phyloP scores from a whole-genome alignment of 2,329 filamentous ascomycete genomes.

The Furcasterigmium sp. region DNA sequence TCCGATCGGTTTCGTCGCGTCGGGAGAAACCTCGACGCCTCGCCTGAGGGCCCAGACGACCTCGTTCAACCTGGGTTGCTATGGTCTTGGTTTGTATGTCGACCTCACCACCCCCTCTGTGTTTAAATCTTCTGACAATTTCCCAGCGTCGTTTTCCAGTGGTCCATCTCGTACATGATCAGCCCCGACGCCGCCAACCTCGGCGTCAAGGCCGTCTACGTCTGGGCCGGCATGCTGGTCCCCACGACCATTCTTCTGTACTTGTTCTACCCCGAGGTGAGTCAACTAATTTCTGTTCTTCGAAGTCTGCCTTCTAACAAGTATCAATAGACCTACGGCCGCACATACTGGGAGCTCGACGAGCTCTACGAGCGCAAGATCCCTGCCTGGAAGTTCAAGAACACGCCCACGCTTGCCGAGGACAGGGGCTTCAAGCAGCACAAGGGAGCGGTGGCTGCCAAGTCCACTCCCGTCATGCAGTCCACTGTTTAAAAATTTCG shows the following conservation, averaged over 20 bases:
- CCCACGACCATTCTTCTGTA: constrained; percentile 24
- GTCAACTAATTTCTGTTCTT: background rate
- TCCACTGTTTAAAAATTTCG: background rate
- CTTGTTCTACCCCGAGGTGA: constrained; percentile 28
- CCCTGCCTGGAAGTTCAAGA: constrained; percentile 17
- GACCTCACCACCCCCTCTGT: background rate
- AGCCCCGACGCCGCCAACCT: constrained; percentile 21
- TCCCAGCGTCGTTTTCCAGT: constrained; percentile 2
- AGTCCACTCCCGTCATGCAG: background rate
- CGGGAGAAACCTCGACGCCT: background rate
- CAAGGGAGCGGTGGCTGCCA: background rate
- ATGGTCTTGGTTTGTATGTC: background rate
- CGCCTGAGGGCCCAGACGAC: background rate
- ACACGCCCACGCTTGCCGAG: constrained; percentile 7
- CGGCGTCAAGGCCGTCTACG: constrained; percentile 31
- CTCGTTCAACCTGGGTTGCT: background rate
- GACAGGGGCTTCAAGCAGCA: background rate
- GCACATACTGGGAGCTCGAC: constrained; percentile 19
- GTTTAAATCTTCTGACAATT: background rate
- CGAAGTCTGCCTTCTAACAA: background rate
- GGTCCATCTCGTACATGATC: constrained; percentile 15
- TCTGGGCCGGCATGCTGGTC: constrained; percentile 28
- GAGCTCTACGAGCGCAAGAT: constrained; percentile 18
- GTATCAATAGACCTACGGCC: constrained; percentile 10
- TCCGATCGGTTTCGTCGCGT: background rate